Conservation (phyloP, 768 basidiomycete species). For the Rhizopogon vinicolor region DNA sequence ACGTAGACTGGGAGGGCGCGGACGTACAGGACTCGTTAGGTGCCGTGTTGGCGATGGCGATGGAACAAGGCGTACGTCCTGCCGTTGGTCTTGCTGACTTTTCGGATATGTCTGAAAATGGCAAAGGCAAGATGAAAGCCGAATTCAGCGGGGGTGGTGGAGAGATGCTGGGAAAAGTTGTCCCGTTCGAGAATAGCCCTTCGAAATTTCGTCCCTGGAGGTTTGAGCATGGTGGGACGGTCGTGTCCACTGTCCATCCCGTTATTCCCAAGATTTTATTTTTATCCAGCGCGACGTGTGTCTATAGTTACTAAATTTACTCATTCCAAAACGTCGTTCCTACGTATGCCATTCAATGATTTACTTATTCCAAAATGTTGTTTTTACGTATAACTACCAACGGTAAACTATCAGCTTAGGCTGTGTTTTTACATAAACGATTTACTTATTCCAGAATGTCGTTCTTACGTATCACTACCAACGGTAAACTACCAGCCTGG, state of each 20-base stretch:
- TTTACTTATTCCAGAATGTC: too few relatives aligned
- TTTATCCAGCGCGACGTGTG: too few relatives aligned
- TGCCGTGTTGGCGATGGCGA: slow-evolving; percentile 34
- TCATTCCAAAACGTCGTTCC: too few relatives aligned
- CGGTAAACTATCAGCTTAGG: too few relatives aligned
- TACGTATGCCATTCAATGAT: too few relatives aligned
- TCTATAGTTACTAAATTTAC: too few relatives aligned
- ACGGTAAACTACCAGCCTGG: too few relatives aligned
- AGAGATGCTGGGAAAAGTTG: slow-evolving; percentile 19
- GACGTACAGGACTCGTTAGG: slow-evolving; percentile 56
- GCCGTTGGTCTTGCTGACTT: slow-evolving; percentile 18
- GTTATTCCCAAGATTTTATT: too few relatives aligned
- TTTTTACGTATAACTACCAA: too few relatives aligned
- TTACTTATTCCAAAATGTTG: too few relatives aligned
- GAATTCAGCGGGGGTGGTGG: slow-evolving; percentile 2
- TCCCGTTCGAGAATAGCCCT: slow-evolving; percentile 34
- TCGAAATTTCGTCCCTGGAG: slow-evolving; percentile 20
- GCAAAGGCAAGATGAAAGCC: slow-evolving; percentile 25
- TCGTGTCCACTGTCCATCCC: slow-evolving; percentile 22
- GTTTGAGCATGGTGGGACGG: slow-evolving; percentile 29
- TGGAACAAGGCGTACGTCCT: slow-evolving; percentile 26
- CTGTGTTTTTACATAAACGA: too few relatives aligned
- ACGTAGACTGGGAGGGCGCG: slow-evolving; percentile 80
- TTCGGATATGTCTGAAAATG: slow-evolving; percentile 1
- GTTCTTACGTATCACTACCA: too few relatives aligned